Evolutionary conservation across 176 grass and related monocot genomes (phyloP).

Genomic region (Oryza meyeriana): DNA sequence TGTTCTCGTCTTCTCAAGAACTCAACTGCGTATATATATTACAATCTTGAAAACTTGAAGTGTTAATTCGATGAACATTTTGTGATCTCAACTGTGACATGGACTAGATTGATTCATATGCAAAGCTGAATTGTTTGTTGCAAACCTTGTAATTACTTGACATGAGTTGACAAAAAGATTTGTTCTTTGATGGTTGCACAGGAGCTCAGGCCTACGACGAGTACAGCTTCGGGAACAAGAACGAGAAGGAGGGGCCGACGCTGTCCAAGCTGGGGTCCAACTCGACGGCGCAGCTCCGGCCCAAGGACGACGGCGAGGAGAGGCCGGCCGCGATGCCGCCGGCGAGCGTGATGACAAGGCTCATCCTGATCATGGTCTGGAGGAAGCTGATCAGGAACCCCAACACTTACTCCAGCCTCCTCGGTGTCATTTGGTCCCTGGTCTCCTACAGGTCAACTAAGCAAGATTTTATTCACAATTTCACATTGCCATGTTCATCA

Average conservation of each 20-base stretch:
- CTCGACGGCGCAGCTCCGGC: slow-evolving; percentile 75
- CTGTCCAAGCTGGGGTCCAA: slow-evolving; percentile 81
- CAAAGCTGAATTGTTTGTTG: not conserved
- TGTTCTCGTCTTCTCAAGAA: not conserved
- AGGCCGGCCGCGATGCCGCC: slow-evolving; percentile 64
- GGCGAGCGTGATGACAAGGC: slow-evolving; percentile 84
- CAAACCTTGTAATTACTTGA: not conserved
- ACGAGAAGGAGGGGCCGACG: slow-evolving; percentile 57
- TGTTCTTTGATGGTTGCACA: not conserved
- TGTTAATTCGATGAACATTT: not conserved
- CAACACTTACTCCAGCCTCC: slow-evolving; percentile 86
- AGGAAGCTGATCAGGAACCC: slow-evolving; percentile 94
- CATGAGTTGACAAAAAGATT: not conserved
- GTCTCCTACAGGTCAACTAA: slow-evolving; percentile 72
- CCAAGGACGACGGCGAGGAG: slow-evolving; percentile 54
- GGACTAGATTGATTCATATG: not conserved
- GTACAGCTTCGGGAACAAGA: slow-evolving; percentile 64
- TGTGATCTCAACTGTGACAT: not conserved
- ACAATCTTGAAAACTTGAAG: not conserved
- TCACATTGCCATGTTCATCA: not conserved
- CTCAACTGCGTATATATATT: not conserved
- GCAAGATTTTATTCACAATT: not conserved
- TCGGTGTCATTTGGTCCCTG: slow-evolving; percentile 88
- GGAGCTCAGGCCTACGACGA: slow-evolving; percentile 55
- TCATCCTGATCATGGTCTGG: slow-evolving; percentile 97